These are phyloP conservation scores for Rhizophora apiculata DNA, from an alignment of 345 rosid genomes.

Conservation along the genomic window DNA sequence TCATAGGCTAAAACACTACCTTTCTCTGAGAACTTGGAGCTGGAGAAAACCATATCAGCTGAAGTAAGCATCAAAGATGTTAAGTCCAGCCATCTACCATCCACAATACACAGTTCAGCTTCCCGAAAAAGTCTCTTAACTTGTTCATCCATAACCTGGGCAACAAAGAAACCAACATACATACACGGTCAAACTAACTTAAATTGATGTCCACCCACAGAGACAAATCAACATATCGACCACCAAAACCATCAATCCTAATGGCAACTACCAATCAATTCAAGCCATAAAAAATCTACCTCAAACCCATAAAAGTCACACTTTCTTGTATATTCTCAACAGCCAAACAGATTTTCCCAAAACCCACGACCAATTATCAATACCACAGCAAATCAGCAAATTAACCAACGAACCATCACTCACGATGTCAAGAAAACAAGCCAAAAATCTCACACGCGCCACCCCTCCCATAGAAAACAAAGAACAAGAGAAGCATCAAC, in stretches of 20 bases:
- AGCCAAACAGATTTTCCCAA: too few relatives aligned
- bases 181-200: neutral
- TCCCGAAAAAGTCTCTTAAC: conserved; percentile 71
- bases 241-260: neutral
- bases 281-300: too few relatives aligned
- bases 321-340: neutral
- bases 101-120: conserved; percentile 68
- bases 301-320: too few relatives aligned
- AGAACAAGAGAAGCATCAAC: neutral
- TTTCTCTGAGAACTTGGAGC: conserved; percentile 81
- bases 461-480: too few relatives aligned
- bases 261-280: neutral
- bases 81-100: conserved; percentile 72
- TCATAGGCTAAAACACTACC: conserved; percentile 33
- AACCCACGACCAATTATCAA: too few relatives aligned
- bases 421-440: too few relatives aligned
- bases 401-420: too few relatives aligned
- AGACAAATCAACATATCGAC: too few relatives aligned
- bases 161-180: neutral
- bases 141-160: conserved; percentile 77
- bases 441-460: too few relatives aligned
- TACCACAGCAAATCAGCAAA: too few relatives aligned
- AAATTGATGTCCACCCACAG: neutral
- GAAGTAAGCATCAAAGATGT: conserved; percentile 83
- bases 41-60: conserved; percentile 73